A percentile compares a stretch with the other conserved stretches of the same genome.
Evolutionary conservation across 1,139 yeast species (phyloP).

Genomic region (Suhomyces ambrosiae): DNA sequence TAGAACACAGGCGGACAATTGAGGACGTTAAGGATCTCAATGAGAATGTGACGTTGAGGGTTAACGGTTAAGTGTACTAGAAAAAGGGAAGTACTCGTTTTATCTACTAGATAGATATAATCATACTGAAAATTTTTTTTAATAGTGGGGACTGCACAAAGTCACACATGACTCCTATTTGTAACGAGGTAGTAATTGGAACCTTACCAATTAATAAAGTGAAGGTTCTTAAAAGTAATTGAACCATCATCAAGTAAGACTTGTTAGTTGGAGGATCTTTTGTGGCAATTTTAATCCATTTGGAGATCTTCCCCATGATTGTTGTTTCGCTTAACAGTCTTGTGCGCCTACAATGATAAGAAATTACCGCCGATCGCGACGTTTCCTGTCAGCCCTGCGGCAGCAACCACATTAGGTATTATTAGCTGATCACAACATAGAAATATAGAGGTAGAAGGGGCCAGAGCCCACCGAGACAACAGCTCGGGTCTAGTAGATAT

Average conservation of each 20-base stretch:
- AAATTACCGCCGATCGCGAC: not conserved
- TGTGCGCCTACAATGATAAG: not conserved
- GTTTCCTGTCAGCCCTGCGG: not conserved
- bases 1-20: not conserved
- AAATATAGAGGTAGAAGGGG: not conserved
- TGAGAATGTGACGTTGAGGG: too few species aligned
- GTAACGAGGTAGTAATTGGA: not conserved
- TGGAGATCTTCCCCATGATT: too few species aligned
- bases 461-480: not conserved
- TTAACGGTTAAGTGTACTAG: too few species aligned
- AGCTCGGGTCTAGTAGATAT: not conserved
- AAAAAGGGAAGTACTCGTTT: too few species aligned
- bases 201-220: too few species aligned
- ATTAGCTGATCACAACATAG: slow-evolving; percentile 3
- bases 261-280: too few species aligned
- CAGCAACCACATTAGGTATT: not conserved
- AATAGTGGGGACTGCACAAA: slow-evolving; percentile 2
- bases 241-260: too few species aligned
- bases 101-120: too few species aligned
- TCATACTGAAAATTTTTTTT: slow-evolving; percentile 7
- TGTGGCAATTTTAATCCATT: too few species aligned
- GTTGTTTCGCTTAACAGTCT: not conserved
- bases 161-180: not conserved
- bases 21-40: too few species aligned
- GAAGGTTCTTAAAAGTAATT: too few species aligned